Base-by-base conservation (phyloP, 2,329 filamentous ascomycete species). In the Hypoxylon sp. region DNA sequence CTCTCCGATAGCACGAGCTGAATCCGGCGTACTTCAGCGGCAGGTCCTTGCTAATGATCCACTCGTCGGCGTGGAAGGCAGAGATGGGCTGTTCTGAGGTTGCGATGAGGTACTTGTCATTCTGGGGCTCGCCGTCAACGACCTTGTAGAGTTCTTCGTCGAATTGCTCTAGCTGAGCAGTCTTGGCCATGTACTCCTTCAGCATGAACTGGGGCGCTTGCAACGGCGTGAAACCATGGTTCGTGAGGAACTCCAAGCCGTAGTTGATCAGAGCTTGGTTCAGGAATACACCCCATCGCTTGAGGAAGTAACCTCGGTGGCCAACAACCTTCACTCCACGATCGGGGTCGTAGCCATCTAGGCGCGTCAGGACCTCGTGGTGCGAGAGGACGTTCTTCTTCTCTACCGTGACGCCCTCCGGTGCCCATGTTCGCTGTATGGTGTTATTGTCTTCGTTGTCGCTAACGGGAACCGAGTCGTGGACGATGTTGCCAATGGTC, bases 141-240 rank as follows among this genome's bases (percentile, higher is more conserved):
- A 99, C 94, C 81, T 98, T 98, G 85, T 99, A 99, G 53, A 99
- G 83, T 79, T 98, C 94, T 78, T 98, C 95, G 75, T 99, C 95
- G 74, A 99, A 99, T 74, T 97, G 92, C 71, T 95, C 93, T 24
- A 99, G 88, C 80, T 99, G 95, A 2, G 95, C 95, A 0, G 95
- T 99, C 84, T 98, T 98, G 64, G 91, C 94, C 95, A 99, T 99
- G 77, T 93, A 90, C 52, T 97, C 92, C 78, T 92, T 91, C 67
- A 94, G 86, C 92, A 98, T 97, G 83, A 99, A 96, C 75, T 93
- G 93, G 1, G 94, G 94, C 1, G 94, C 91, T 75, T 95, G 92
- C 69, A 94, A 88, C 6, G 92, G 89, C 28, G 86, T 93, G 79
- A 93, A 97, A 59, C 91, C 93, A 78, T 90, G 91, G 72, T 87